Percentiles rank a stretch among this genome's conserved stretches.
phyloP scores from a whole-genome alignment of 2,329 filamentous ascomycete genomes.

The Penicillium paneum region DNA sequence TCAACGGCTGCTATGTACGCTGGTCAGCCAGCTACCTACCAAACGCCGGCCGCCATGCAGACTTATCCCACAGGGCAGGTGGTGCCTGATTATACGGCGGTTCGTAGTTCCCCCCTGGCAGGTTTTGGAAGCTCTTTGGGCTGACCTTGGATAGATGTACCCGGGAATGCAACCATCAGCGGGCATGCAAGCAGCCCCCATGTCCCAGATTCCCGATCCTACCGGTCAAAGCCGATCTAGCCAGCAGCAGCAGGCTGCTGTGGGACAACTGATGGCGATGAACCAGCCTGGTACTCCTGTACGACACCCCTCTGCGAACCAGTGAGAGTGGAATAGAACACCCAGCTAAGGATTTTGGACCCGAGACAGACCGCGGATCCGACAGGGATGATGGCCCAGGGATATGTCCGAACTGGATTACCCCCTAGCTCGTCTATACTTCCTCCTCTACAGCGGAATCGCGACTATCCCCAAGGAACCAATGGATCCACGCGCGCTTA shows the following conservation, averaged over 20 bases:
- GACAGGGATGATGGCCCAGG: slow-evolving; percentile 37
- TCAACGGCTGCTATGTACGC: slow-evolving; percentile 30
- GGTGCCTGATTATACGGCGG: slow-evolving; percentile 38
- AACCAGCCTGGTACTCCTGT: slow-evolving; percentile 40
- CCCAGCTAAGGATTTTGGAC: slow-evolving; percentile 30
- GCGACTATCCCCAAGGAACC: slow-evolving; percentile 30
- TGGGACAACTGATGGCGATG: slow-evolving; percentile 38
- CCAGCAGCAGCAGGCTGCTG: slow-evolving; percentile 33
- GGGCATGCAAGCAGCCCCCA: slow-evolving; percentile 31
- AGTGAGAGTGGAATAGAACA: slow-evolving; percentile 23
- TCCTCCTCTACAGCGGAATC: slow-evolving; percentile 36
- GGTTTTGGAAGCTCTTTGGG: not conserved
- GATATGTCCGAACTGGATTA: slow-evolving; percentile 35
- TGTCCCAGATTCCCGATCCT: slow-evolving; percentile 37
- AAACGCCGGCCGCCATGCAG: slow-evolving; percentile 34
- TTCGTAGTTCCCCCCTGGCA: slow-evolving; percentile 21
- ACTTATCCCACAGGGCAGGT: slow-evolving; percentile 36
- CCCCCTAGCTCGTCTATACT: slow-evolving; percentile 34
- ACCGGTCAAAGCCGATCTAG: slow-evolving; percentile 31
- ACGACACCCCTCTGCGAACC: slow-evolving; percentile 30
- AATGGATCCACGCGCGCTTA: slow-evolving; percentile 29
- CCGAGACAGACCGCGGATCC: slow-evolving; percentile 34
- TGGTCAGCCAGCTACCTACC: slow-evolving; percentile 33
- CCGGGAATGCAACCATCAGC: slow-evolving; percentile 25
- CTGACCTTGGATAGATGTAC: slow-evolving; percentile 26